Conservation (phyloP, 73 alveolate genomes). For the Paramecium primaurelia region DNA sequence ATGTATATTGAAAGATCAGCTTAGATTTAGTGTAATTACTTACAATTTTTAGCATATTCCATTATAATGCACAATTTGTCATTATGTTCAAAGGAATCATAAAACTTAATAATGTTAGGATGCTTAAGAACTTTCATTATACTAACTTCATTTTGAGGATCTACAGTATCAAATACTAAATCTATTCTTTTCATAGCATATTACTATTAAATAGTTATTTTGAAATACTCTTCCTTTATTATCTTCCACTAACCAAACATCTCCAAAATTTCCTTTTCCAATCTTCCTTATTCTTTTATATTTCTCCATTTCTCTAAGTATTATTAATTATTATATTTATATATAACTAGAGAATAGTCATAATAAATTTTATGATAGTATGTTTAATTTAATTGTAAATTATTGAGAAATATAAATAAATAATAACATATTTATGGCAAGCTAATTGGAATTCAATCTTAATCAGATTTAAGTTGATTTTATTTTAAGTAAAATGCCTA, state of each 20-base stretch:
- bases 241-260: conserved; percentile 62
- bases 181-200: conserved; percentile 78
- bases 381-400: neutral
- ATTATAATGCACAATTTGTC: conserved; percentile 69
- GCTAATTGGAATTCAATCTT: neutral
- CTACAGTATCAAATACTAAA: conserved; percentile 20
- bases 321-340: neutral
- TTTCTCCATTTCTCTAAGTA: conserved; percentile 54
- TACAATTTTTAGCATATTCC: conserved; percentile 80
- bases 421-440: neutral
- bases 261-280: conserved; percentile 74
- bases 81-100: conserved; percentile 67
- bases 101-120: conserved; percentile 68
- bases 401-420: neutral
- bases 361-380: neutral
- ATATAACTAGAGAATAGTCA: neutral
- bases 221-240: conserved; percentile 11
- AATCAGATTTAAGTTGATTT: neutral
- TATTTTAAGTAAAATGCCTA: neutral
- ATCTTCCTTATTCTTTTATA: conserved; percentile 61
- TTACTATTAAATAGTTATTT: neutral
- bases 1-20: conserved; percentile 54
- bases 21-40: neutral
- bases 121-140: conserved; percentile 67
- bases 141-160: conserved; percentile 66